These are phyloP conservation scores for Dentiscutata heterogama DNA, from an alignment of 371 early-diverging fungal species.

Conservation along the genomic window DNA sequence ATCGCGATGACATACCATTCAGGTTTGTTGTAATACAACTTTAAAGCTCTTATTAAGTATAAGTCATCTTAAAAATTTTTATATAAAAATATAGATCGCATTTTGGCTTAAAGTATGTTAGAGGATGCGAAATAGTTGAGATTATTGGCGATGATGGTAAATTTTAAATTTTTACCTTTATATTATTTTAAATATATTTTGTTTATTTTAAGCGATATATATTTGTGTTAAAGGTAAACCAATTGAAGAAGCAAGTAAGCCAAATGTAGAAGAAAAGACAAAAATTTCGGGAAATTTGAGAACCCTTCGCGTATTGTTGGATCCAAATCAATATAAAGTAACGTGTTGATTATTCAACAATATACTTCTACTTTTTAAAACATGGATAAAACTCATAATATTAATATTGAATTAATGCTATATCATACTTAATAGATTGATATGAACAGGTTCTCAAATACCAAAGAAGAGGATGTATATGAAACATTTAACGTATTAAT, in stretches of 20 bases:
- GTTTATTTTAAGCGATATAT: neutral
- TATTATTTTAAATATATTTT: neutral
- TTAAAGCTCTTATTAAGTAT: neutral
- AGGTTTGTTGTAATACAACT: constrained; percentile 7
- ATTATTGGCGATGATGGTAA: constrained; percentile 78
- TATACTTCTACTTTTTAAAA: neutral
- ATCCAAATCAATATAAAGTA: constrained; percentile 86
- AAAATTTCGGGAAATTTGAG: constrained; percentile 65
- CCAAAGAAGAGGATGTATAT: constrained; percentile 70
- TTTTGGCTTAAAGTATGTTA: constrained; percentile 81
- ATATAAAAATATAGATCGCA: constrained; percentile 62
- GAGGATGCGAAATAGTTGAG: constrained; percentile 89
- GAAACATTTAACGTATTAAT: constrained; percentile 89
- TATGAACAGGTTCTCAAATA: constrained; percentile 49
- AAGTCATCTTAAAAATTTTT: neutral
- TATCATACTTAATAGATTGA: constrained; percentile 52
- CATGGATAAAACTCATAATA: too few species aligned
- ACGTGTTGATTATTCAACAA: constrained; percentile 46
- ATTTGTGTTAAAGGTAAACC: constrained; percentile 51
- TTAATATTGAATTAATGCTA: neutral
- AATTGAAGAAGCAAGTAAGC: constrained; percentile 64
- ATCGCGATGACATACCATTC: constrained; percentile 56
- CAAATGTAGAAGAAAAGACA: constrained; percentile 56
- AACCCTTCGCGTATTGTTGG: constrained; percentile 83
- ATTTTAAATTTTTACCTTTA: constrained; percentile 36